phyloP scores from a whole-genome alignment of 768 basidiomycete species.

The Sistotremastrum niveocremeum region DNA sequence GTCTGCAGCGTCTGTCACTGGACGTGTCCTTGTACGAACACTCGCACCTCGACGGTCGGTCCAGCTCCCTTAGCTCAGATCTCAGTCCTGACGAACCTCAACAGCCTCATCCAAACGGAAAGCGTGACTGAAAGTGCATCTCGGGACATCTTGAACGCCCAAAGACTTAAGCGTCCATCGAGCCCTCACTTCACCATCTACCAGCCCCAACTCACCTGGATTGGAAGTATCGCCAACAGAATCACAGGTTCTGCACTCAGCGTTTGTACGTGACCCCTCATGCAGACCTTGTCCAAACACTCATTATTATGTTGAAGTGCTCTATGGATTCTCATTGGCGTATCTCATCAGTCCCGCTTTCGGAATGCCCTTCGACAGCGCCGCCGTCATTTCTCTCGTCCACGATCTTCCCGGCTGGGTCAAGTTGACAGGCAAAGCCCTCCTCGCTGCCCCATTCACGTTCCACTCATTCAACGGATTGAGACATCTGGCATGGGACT shows the following conservation, averaged over 20 bases:
- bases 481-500: constrained; percentile 85
- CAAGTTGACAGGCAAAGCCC: constrained; percentile 62
- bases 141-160: constrained; percentile 64
- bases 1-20: constrained; percentile 6
- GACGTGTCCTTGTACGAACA: constrained; percentile 12
- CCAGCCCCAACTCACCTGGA: constrained; percentile 87
- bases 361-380: constrained; percentile 57
- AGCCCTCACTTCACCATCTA: constrained; percentile 97
- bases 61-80: background rate
- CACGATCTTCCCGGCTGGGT: constrained; percentile 58
- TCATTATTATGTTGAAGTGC: constrained; percentile 30
- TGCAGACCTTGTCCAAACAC: constrained; percentile 1
- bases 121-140: constrained; percentile 47
- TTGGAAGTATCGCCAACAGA: constrained; percentile 77
- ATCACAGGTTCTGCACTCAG: constrained; percentile 72
- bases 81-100: constrained; percentile 1
- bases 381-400: constrained; percentile 60
- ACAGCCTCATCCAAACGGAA: constrained; percentile 47
- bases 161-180: constrained; percentile 78
- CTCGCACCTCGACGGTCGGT: constrained; percentile 29
- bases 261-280: constrained; percentile 37
- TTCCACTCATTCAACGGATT: constrained; percentile 88
- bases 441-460: constrained; percentile 78
- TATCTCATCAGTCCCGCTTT: constrained; percentile 69
- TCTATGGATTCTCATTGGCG: constrained; percentile 78